Base-by-base conservation (phyloP, 192 early-diverging fungal genomes). In the Podila clonocystis region DNA sequence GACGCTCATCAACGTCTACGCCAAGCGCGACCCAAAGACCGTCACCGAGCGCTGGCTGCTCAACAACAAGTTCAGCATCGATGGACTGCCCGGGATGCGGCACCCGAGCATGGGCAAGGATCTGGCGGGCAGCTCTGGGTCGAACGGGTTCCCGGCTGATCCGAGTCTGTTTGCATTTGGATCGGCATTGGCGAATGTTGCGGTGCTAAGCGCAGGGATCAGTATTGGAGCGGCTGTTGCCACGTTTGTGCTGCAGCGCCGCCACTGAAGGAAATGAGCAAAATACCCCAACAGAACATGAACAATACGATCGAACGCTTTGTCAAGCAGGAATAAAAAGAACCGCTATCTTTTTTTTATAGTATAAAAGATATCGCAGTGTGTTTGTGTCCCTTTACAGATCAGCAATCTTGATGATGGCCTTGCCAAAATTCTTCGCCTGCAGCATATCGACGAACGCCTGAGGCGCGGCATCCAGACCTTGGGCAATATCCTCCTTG, bases 351-450 rank as follows among this genome's bases (percentile, higher is more conserved):
- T 31, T 31, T 31, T 31, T 31, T 31, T 31, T 31, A 31, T 4
- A 31, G 2, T 31, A 5, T 4, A 31, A 31, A 5, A 31, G 31
- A 4, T n/a, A n/a, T n/a, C n/a, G n/a, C n/a, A n/a, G n/a, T n/a
- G n/a, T n/a, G n/a, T n/a, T n/a, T n/a, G n/a, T n/a, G n/a, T n/a
- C n/a, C n/a, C n/a, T n/a, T n/a, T 90, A 94, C 26, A 78, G 63
- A 50, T 77, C 65, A 58, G 72, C 75, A 68, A 84, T 68, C 68
- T 85, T 83, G 63, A 92, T 82, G 50, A 88, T 70, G 24, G 77
- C 60, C 77, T 89, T 91, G 61, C 91, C 91, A 85, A 90, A 87
- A 76, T 92, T 90, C 12, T 78, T 87, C 38, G 89, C 92, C 1
- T 74, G 65, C 36, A 92, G 73, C 34, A 92, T 63, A 62, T 84